Evolutionary conservation across 345 rosid genomes (phyloP), one percentile per base, ranked within the genome.

Genomic region (Pistacia integerrima): DNA sequence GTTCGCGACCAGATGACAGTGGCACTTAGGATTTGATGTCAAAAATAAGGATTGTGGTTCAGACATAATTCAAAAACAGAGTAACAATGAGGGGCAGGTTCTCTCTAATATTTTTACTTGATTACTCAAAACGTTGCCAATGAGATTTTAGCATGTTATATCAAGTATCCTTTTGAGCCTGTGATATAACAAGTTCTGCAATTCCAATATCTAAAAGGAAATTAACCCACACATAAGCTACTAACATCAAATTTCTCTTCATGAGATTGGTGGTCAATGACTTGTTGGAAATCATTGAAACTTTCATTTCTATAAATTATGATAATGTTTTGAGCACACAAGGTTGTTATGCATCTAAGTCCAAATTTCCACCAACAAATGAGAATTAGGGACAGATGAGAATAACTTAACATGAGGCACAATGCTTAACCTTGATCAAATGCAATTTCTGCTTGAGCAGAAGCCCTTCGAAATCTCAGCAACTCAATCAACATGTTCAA

Each of bases 381-480:
- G 25, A 25, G 25, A 25, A 62, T n/a, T 20, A 71, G 38, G 20
- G 13, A 30, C 58, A 25, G 71, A 18, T 25, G 46, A 52, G 36
- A 56, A 11, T 16, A 64, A n/a, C 49, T 64, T 59, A 35, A 74
- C 41, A 74, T 11, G 72, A 38, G 14, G 36, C 58, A 68, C 3
- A 20, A 56, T 75, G 69, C 73, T 82, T 83, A 91, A 64, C 90
- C 91, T 85, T 82, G 88, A 78, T 81, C 76, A 81, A 92, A 91
- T 67, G 87, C 1, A 76, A 96, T 84, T 76, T 91, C 90, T 25
- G 97, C 97, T 56, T 69, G 76, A 75, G 91, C 83, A 49, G 99
- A 96, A 73, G 95, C 93, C 11, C 99, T 88, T 12, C 81, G 87
- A 79, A 84, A 93, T 87, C 80, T 91, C 75, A 91, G 76, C 83